phyloP scores from a whole-genome alignment of 805 yeast genomes.

The Huiozyma naganishii region DNA sequence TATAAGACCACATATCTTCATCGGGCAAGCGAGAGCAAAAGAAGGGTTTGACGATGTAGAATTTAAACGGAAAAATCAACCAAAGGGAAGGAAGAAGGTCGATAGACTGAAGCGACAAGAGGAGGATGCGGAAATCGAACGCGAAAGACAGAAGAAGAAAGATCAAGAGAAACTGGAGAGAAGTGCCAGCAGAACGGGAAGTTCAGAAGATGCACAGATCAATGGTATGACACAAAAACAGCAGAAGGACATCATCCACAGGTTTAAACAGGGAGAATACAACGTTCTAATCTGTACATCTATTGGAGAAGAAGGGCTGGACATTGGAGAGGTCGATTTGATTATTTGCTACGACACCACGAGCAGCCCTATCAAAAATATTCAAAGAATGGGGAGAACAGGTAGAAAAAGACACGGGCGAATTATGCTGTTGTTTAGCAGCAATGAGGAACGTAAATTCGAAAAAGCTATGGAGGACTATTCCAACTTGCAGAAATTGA shows the following conservation, averaged over 20 bases:
- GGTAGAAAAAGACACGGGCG: slow-evolving; percentile 90
- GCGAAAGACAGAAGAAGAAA: slow-evolving; percentile 25
- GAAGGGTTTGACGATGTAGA: slow-evolving; percentile 54
- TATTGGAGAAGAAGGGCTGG: slow-evolving; percentile 97
- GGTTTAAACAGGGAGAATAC: slow-evolving; percentile 60
- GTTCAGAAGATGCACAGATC: slow-evolving; percentile 66
- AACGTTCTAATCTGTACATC: slow-evolving; percentile 91
- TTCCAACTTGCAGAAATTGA: slow-evolving; percentile 60
- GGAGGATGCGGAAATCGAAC: slow-evolving; percentile 21
- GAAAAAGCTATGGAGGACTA: slow-evolving; percentile 81
- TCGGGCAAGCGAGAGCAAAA: slow-evolving; percentile 79
- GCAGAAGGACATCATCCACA: slow-evolving; percentile 67
- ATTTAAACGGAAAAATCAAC: slow-evolving; percentile 34
- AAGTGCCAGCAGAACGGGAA: slow-evolving; percentile 36
- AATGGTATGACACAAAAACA: slow-evolving; percentile 86
- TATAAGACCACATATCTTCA: slow-evolving; percentile 70
- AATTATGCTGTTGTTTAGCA: slow-evolving; percentile 63
- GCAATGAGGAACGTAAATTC: slow-evolving; percentile 68
- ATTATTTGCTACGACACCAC: slow-evolving; percentile 91
- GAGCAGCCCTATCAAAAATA: slow-evolving; percentile 81
- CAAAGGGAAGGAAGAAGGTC: slow-evolving; percentile 34
- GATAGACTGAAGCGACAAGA: slow-evolving; percentile 27
- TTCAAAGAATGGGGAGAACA: slow-evolving; percentile 96
- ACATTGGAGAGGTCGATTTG: slow-evolving; percentile 94
- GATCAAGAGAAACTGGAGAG: slow-evolving; percentile 28